Percentiles rank a stretch among this genome's conserved stretches.
phyloP scores from a whole-genome alignment of 306 rosid genomes.

The Sesbania bispinosa region DNA sequence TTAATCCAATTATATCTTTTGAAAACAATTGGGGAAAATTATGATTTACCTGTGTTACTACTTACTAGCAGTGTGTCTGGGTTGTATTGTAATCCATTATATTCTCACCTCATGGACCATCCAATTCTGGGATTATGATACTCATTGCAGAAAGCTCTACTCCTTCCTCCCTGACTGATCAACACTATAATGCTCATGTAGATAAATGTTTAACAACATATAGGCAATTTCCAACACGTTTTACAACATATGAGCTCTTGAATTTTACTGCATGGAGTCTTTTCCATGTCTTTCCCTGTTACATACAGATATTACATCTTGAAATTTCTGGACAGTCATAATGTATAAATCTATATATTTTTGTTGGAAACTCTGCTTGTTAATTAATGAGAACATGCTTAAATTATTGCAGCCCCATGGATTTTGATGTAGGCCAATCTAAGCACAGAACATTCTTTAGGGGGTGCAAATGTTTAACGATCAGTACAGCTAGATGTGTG shows the following conservation, averaged over 20 bases:
- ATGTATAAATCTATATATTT: background rate
- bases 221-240: no score
- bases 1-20: background rate
- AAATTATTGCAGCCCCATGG: conserved; percentile 69
- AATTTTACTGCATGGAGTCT: background rate
- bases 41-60: background rate
- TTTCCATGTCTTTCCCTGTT: no score
- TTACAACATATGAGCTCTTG: background rate
- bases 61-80: background rate
- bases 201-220: no score
- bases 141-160: background rate
- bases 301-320: no score
- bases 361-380: background rate
- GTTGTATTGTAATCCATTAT: background rate
- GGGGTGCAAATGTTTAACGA: no score
- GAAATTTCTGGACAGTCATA: background rate
- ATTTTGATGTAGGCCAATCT: conserved; percentile 70
- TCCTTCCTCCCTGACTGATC: no score
- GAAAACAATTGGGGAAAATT: background rate
- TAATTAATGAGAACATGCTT: conserved; percentile 20
- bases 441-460: conserved; percentile 63
- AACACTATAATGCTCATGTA: no score
- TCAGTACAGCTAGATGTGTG: background rate
- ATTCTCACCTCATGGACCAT: background rate
- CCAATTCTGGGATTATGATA: background rate